Evolutionary conservation across 805 yeast genomes (phyloP), one percentile per base, ranked within the genome.

Genomic region (Yamadazyma ubonensis): DNA sequence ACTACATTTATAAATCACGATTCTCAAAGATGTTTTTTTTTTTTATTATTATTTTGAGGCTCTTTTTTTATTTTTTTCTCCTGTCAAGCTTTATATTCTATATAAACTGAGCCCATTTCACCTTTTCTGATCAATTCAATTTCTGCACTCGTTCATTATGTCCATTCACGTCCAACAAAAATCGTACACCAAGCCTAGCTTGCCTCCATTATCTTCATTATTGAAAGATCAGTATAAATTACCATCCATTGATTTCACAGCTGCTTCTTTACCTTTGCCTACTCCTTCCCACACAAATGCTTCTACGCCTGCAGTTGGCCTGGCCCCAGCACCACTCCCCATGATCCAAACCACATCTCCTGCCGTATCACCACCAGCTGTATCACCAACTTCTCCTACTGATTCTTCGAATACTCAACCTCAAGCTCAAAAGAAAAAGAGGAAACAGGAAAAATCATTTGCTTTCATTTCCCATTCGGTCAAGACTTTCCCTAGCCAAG

Each of bases 401-500:
- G 26, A 42, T n/a, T n/a, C 44, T 9, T 25, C 44, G n/a, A n/a
- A n/a, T 19, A 12, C 45, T 33, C 18, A 15, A n/a, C 27, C 35
- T 10, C 9, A 16, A 6, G 27, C 27, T 4, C 16, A 26, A 21
- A 17, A 43, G 33, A 48, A 42, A 17, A 51, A 51, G 20, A 35
- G 40, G 16, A 43, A 41, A 22, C 33, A 33, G 9, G 53, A 48
- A 3, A 54, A 70, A 48, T 58, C 73, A 14, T 86, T 81, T 64
- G 97, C 97, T 12, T 91, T 91, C 63, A 91, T 91, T 49, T 81
- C 95, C 16, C 98, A 91, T 63, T 87, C 96, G 6, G 95, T 89
- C 20, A 81, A 88, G 14, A 86, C 96, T 0, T 91, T 81, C 57
- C 89, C 95, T 11, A 71, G 78, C 3, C 83, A 82, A 45, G 95